A percentile compares a stretch with the other conserved stretches of the same genome.
phyloP scores from a whole-genome alignment of 2,329 filamentous ascomycete genomes.

The Hypoxylon sp. region DNA sequence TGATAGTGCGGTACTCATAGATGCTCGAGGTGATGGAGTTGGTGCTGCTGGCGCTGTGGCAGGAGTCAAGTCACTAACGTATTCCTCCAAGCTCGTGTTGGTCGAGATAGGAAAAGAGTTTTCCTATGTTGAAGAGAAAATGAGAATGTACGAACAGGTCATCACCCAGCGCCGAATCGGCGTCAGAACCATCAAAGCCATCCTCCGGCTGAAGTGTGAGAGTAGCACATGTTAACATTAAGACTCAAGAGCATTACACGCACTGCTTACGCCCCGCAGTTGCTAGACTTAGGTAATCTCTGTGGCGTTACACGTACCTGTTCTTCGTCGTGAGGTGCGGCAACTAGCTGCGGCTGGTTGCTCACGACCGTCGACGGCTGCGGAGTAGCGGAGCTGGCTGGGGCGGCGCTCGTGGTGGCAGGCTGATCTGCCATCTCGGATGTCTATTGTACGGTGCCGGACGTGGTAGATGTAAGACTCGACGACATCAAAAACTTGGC shows the following conservation, averaged over 20 bases:
- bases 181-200: background rate
- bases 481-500: background rate
- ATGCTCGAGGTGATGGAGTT: constrained; percentile 23
- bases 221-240: background rate
- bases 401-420: background rate
- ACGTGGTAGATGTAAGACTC: too few species aligned
- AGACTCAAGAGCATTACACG: background rate
- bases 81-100: background rate
- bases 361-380: background rate
- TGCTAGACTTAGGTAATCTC: background rate
- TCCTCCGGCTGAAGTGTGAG: background rate
- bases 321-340: background rate
- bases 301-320: background rate
- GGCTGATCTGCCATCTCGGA: background rate
- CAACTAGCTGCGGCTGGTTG: background rate
- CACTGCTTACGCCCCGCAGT: background rate
- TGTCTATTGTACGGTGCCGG: background rate
- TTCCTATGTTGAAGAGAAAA: background rate
- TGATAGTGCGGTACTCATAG: constrained; percentile 19
- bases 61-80: background rate
- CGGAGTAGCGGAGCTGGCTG: background rate
- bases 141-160: background rate
- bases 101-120: background rate
- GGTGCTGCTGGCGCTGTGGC: constrained; percentile 1
- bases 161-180: background rate